Evolutionary conservation across 164 flowering plant genomes (phyloP).

Genomic region (Magnolia officinalis): DNA sequence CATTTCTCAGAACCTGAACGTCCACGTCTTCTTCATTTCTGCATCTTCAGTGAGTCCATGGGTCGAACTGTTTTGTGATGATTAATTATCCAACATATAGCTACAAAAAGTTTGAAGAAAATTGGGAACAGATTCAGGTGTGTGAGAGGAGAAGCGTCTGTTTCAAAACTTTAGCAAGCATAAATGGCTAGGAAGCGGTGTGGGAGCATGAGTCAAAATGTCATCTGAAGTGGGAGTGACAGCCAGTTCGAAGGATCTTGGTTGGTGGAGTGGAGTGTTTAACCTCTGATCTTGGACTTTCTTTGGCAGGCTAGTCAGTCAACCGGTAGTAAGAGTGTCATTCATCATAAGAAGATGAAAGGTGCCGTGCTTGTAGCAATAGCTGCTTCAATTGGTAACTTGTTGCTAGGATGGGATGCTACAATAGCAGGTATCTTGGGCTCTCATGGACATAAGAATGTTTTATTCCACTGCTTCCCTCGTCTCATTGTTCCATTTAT

Average conservation of each 20-base stretch:
- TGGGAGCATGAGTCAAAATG: too few relatives aligned
- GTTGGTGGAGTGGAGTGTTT: neutral
- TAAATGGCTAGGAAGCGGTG: too few relatives aligned
- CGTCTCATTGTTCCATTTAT: neutral
- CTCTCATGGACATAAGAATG: neutral
- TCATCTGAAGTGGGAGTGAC: too few relatives aligned
- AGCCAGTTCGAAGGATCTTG: neutral
- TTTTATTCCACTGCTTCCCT: neutral
- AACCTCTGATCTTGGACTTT: neutral
- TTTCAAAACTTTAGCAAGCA: too few relatives aligned
- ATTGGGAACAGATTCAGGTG: too few relatives aligned
- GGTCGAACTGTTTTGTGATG: too few relatives aligned
- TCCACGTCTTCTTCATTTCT: too few relatives aligned
- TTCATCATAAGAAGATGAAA: constrained; percentile 39
- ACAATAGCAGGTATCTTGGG: constrained; percentile 77
- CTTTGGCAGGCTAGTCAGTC: constrained; percentile 12
- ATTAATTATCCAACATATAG: too few relatives aligned
- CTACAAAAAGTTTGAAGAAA: too few relatives aligned
- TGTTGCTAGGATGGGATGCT: constrained; percentile 99
- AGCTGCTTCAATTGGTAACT: constrained; percentile 83
- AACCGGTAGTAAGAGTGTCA: neutral
- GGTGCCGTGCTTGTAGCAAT: constrained; percentile 83
- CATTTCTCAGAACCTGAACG: too few relatives aligned
- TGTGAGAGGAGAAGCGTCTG: too few relatives aligned
- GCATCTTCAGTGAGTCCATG: too few relatives aligned